Evolutionary conservation across 2,329 filamentous ascomycete species (phyloP).

Genomic region (Leptographium radiaticola): DNA sequence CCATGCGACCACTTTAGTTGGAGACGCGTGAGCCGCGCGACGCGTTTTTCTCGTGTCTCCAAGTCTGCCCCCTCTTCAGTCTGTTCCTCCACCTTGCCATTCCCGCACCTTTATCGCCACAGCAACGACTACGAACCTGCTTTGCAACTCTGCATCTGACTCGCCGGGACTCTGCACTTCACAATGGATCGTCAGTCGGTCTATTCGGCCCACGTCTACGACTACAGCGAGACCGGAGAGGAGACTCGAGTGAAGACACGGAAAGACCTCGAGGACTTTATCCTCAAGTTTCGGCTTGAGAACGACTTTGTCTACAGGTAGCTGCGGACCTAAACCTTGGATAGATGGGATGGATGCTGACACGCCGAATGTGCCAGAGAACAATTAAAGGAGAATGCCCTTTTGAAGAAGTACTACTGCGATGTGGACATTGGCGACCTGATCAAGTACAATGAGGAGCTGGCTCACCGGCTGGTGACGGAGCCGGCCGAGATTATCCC

Average conservation of each 20-base stretch:
- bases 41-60: conserved; percentile 9
- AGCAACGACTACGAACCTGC: background rate
- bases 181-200: conserved; percentile 79
- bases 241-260: conserved; percentile 63
- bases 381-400: conserved; percentile 86
- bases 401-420: conserved; percentile 89
- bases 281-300: conserved; percentile 86
- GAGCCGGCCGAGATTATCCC: conserved; percentile 90
- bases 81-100: background rate
- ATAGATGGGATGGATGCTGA: conserved; percentile 15
- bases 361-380: conserved; percentile 44
- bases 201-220: conserved; percentile 73
- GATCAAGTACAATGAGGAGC: conserved; percentile 90
- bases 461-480: conserved; percentile 78
- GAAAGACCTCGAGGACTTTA: conserved; percentile 73
- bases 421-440: conserved; percentile 92
- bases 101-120: background rate
- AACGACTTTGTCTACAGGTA: conserved; percentile 91
- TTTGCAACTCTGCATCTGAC: background rate
- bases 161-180: background rate
- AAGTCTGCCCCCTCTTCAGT: conserved; percentile 2
- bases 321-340: background rate
- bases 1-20: conserved; percentile 13
- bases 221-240: conserved; percentile 49
- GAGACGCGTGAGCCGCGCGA: conserved; percentile 12